Evolutionary conservation across 139 green algal species (phyloP), one percentile per base, ranked within the genome.

Genomic region (Chlamydomonas schloesseri): DNA sequence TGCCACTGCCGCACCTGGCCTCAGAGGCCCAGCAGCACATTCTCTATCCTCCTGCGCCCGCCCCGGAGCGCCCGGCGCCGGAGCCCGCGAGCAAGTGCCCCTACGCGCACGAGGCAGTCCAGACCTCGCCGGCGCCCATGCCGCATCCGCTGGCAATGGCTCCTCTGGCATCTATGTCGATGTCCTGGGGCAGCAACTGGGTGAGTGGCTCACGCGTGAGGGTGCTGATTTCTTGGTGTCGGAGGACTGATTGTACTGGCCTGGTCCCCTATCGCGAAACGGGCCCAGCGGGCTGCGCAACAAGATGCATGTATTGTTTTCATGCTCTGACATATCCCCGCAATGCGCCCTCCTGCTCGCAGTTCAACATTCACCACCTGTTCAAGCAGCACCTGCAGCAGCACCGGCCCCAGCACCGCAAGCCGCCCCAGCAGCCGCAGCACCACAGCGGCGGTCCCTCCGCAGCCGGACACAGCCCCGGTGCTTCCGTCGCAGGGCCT

Each of bases 1-100:
- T 95, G 14, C 93, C 93, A 2, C 79, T 96, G 67, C 60, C 47
- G 10, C 68, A 75, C 15, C 2, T 57, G 6, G 18, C 21, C 15
- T 23, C 3, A 3, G 55, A 23, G 21, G 2, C 21, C 0, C n/a
- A 23, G 29, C 47, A 23, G 13, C n/a, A 70, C 20, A 17, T 58
- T 24, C 69, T 64, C 0, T 67, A 77, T 21, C 60, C 64, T 3
- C 11, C 76, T 28, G 50, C 46, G 58, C 46, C 67, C 42, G 21
- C 2, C 6, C 21, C 10, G 28, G 20, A 0, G 24, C 18, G 8
- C 60, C 10, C 60, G 3, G 60, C 60, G 21, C 17, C 24, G 60
- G 60, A 15, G 60, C 18, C 60, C 24, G 23, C 60, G 23, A 23
- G 8, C 8, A 15, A 23, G 60, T 11, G 60, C 8, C 20, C 47